Base-by-base conservation (phyloP, 495 filamentous ascomycete genomes). In the Thermochaetoides thermophila region DNA sequence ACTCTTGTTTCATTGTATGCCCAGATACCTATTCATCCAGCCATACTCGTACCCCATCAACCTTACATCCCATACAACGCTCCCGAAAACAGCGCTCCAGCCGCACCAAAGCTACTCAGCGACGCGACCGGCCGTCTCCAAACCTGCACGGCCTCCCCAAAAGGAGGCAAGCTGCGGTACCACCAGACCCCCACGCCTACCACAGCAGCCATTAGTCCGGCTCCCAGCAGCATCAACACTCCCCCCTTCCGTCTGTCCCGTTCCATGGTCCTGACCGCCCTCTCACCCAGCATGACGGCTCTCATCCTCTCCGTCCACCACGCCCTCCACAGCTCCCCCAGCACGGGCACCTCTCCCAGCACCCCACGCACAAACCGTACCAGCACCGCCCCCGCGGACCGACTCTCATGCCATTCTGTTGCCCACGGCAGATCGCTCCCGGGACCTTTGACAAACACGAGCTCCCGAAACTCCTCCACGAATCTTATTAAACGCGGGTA, bases 141-240 rank as follows among this genome's bases (percentile, higher is more conserved):
- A 11, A 48, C 36, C 27, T 61, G 55, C 23, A 53, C 44, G 4
- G 32, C 26, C 6, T 48, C 52, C 4, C 60, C 60, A 22, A 59
- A 53, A n/a, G 46, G 46, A 5, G 40, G 37, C 17, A 56, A 29
- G 8, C 41, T 43, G 3, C 41, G 36, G 30, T 49, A 52, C n/a
- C 52, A 31, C 16, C 39, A 39, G 4, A 39, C 27, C 0, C 43
- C 48, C 8, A 31, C 32, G 27, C 36, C 12, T 7, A 43, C 37
- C 19, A 48, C 49, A 16, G 46, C 32, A 19, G 46, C 31, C 12
- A 44, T 26, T 3, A 52, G 38, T 10, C 42, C 46, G 0, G 39
- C 38, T 16, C 56, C 45, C 9, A 37, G 35, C 12, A 53, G 37
- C 15, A 49, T 4, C 2, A 49, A n/a, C 7, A 35, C 13, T 34